phyloP scores from a whole-genome alignment of 257 asterid species.

The Solanum raphanifolium region DNA sequence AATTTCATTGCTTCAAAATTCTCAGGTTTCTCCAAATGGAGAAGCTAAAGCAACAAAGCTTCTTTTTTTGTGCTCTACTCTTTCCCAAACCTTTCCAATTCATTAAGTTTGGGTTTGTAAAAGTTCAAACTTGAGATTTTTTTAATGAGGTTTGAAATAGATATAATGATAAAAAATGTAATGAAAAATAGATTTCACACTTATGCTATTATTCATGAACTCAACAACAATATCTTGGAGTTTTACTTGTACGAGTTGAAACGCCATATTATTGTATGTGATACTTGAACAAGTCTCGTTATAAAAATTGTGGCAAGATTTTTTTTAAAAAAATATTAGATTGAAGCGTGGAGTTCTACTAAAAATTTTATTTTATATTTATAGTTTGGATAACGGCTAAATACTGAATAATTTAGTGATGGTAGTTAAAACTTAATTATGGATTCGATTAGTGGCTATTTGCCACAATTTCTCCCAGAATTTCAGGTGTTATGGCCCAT shows the following conservation, averaged over 20 bases:
- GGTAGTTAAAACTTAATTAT: neutral
- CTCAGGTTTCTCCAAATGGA: slow-evolving; percentile 16
- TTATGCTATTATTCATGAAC: neutral
- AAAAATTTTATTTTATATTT: no score
- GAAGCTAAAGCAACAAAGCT: slow-evolving; percentile 11
- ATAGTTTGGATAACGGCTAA: neutral
- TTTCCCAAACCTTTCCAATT: neutral
- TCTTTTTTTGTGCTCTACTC: slow-evolving; percentile 34
- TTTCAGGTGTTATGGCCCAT: neutral
- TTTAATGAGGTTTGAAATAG: neutral
- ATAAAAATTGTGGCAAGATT: neutral
- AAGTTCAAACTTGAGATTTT: neutral
- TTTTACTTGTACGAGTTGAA: neutral
- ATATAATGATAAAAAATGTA: neutral
- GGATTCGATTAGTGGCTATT: neutral
- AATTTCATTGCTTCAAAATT: slow-evolving; percentile 30
- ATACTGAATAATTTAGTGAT: neutral
- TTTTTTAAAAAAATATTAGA: no score
- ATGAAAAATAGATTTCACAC: neutral
- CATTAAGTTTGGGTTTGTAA: neutral
- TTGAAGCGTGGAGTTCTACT: no score
- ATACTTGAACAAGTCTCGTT: no score
- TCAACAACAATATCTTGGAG: neutral
- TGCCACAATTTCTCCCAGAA: neutral
- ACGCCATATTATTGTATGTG: no score